Percentiles rank a stretch among this genome's conserved stretches.
phyloP scores from a whole-genome alignment of 2,329 filamentous ascomycete species.

The Metarhizium humberi region DNA sequence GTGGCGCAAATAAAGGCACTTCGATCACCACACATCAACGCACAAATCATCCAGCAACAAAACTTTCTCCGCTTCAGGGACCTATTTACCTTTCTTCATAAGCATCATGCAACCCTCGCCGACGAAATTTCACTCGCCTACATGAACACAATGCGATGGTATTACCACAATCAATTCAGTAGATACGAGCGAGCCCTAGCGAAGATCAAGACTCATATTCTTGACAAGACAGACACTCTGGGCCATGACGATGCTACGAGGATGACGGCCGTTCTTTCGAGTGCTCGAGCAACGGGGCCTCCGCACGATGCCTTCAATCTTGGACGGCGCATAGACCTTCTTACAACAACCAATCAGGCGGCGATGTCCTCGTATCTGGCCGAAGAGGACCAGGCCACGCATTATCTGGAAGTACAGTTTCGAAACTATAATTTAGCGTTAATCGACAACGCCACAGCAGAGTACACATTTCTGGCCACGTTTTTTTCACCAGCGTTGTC shows the following conservation, averaged over 20 bases:
- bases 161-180: constrained; percentile 84
- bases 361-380: constrained; percentile 83
- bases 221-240: constrained; percentile 78
- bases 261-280: constrained; percentile 49
- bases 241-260: constrained; percentile 67
- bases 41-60: constrained; percentile 92
- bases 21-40: constrained; percentile 91
- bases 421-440: constrained; percentile 91
- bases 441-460: constrained; percentile 86
- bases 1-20: constrained; percentile 92
- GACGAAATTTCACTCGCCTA: constrained; percentile 90
- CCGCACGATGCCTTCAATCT: constrained; percentile 84
- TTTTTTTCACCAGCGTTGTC: constrained; percentile 78
- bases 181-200: constrained; percentile 78
- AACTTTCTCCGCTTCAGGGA: constrained; percentile 84
- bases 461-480: constrained; percentile 86
- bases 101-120: constrained; percentile 72
- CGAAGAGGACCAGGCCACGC: constrained; percentile 76
- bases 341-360: constrained; percentile 62
- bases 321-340: constrained; percentile 73
- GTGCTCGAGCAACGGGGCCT: constrained; percentile 35
- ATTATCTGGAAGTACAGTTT: constrained; percentile 86
- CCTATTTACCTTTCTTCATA: constrained; percentile 74
- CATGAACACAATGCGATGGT: constrained; percentile 98
- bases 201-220: constrained; percentile 71